Evolutionary conservation across 1,139 yeast genomes (phyloP), one percentile per base, ranked within the genome.

Genomic region (Lodderomyces metapsilosis): DNA sequence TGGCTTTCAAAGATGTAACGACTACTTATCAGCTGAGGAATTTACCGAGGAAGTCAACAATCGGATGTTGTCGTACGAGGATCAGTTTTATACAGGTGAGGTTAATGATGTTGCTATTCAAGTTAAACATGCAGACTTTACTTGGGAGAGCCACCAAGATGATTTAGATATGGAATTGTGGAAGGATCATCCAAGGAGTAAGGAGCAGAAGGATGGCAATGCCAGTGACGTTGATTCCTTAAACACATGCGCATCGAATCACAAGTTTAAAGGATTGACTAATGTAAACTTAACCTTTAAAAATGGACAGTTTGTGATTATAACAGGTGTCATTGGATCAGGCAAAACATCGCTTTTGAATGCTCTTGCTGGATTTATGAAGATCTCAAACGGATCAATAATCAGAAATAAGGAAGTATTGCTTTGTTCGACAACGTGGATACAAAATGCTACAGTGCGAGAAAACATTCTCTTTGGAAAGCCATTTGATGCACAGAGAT

Each of bases 1-100:
- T 52, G 82, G 81, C 0, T 71, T 75, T 49, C 60, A 58, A 32
- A 63, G 82, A 52, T 72, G 76, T 41, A 66, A 63, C 42, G 73
- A 64, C 23, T 76, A 60, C 46, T 58, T 77, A 43, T 55, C 68
- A 34, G 63, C 76, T 8, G 61, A 56, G 7, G 80, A 76, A 50
- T 59, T 55, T 43, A 48, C 52, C 32, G 57, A 53, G n/a, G 59
- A 56, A 18, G 49, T 61, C 28, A 53, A 56, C 21, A 43, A 53
- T 10, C 53, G 48, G 21, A 51, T 63, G 37, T 40, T 43, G 27
- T 41, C 40, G 16, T 40, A 40, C 22, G 51, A 53, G 20, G 48
- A 54, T 16, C 48, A 50, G 40, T 59, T 47, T 42, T 49, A 56
- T 37, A 53, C 52, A 31, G 61, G 54, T 30, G 40, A 41, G 13